Percentiles rank a stretch among this genome's conserved stretches.
Conservation (phyloP, 495 filamentous ascomycete species). For the Penicillium cinerascens region DNA sequence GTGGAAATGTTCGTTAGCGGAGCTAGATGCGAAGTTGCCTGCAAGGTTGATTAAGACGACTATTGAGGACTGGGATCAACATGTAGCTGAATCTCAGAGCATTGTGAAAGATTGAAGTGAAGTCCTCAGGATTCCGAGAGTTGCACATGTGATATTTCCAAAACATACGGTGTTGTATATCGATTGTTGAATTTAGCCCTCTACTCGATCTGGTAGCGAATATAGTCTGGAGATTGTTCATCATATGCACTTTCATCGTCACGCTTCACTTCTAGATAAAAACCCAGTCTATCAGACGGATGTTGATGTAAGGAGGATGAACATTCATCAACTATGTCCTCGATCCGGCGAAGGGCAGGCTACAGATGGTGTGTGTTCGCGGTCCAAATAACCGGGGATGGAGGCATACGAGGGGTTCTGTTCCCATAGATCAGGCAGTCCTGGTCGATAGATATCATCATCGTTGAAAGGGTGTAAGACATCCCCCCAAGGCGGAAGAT, state of each 20-base stretch:
- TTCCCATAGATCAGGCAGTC: constrained; percentile 5
- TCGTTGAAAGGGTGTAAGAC: constrained; percentile 13
- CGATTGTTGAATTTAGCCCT: constrained; percentile 30
- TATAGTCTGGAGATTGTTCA: constrained; percentile 28
- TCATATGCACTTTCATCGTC: constrained; percentile 34
- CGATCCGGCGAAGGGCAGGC: constrained; percentile 11
- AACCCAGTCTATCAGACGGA: neutral
- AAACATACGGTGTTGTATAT: no score
- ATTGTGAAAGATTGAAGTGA: no score
- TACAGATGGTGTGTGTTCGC: constrained; percentile 18
- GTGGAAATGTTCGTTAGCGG: neutral
- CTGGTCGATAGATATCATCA: constrained; percentile 11
- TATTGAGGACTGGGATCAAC: neutral
- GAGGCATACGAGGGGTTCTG: constrained; percentile 13
- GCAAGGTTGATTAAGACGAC: neutral
- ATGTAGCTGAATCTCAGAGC: no score
- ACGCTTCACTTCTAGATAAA: neutral
- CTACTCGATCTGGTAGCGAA: constrained; percentile 38
- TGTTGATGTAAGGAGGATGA: constrained; percentile 7
- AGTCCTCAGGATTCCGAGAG: no score
- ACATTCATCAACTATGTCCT: constrained; percentile 16
- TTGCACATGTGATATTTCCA: no score
- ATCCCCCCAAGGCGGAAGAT: no score
- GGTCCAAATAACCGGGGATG: constrained; percentile 19
- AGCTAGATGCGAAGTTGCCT: neutral